A percentile compares a stretch with the other conserved stretches of the same genome.
These are phyloP conservation scores for Thermothielavioides terrestris DNA, from an alignment of 495 filamentous ascomycete genomes.

Conservation along the genomic window DNA sequence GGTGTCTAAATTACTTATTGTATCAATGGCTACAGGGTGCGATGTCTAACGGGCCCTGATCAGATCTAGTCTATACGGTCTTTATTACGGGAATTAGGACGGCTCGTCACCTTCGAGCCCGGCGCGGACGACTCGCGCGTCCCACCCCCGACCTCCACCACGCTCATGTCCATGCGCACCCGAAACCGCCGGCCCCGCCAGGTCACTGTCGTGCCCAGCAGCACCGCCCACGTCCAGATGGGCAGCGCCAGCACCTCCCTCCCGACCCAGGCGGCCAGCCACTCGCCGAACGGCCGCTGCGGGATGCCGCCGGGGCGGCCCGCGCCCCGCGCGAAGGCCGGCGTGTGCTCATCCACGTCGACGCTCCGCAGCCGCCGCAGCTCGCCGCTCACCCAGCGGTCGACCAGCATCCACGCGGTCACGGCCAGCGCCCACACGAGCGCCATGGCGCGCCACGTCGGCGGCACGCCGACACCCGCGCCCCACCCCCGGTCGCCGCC, in stretches of 20 bases:
- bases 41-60: slow-evolving; percentile 2
- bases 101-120: background rate
- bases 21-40: too few species aligned
- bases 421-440: slow-evolving; percentile 60
- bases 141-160: slow-evolving; percentile 36
- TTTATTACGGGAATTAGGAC: slow-evolving; percentile 18
- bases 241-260: slow-evolving; percentile 74
- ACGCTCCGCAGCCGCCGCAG: slow-evolving; percentile 63
- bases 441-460: slow-evolving; percentile 62
- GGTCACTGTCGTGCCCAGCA: slow-evolving; percentile 69
- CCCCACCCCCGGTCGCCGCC: too few species aligned
- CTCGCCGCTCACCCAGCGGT: slow-evolving; percentile 62
- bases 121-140: background rate
- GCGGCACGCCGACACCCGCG: slow-evolving; percentile 51
- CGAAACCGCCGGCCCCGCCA: slow-evolving; percentile 81
- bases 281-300: slow-evolving; percentile 54
- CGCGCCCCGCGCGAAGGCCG: slow-evolving; percentile 55
- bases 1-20: too few species aligned
- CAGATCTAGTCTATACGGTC: slow-evolving; percentile 23
- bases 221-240: slow-evolving; percentile 81
- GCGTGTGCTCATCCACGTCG: slow-evolving; percentile 64
- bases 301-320: slow-evolving; percentile 26
- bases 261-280: slow-evolving; percentile 77
- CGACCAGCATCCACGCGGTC: slow-evolving; percentile 59
- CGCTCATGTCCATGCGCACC: slow-evolving; percentile 79